A percentile compares a stretch with the other conserved stretches of the same genome.
These are phyloP conservation scores for Aphanocladium album DNA, from an alignment of 2,329 filamentous ascomycete species.

Conservation along the genomic window DNA sequence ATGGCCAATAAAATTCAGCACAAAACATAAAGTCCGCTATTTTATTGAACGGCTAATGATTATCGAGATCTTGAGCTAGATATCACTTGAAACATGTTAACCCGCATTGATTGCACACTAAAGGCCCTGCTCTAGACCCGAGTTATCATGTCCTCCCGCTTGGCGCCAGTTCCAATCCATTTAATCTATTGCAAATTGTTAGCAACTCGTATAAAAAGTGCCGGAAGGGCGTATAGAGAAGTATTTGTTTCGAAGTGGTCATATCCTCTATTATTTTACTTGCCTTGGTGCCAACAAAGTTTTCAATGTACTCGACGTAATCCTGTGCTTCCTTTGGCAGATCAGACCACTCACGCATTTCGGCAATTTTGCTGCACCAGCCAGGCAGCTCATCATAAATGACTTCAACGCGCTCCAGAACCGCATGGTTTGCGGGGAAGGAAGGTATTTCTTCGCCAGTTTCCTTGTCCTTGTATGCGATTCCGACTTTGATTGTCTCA, in stretches of 20 bases:
- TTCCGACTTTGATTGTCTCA: conserved; percentile 55
- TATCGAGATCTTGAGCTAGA: background rate
- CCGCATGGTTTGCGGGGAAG: conserved; percentile 46
- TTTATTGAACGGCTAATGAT: too few species aligned
- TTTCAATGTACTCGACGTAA: conserved; percentile 40
- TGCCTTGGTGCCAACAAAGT: background rate
- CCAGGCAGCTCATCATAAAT: conserved; percentile 61
- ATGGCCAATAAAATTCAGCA: too few species aligned
- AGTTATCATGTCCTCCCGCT: conserved; percentile 1
- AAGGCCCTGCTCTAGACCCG: background rate
- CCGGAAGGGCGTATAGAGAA: too few species aligned
- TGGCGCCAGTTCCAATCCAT: background rate
- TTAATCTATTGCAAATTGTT: background rate
- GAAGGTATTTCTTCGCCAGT: conserved; percentile 40
- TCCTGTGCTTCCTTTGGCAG: conserved; percentile 56
- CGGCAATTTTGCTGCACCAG: conserved; percentile 59
- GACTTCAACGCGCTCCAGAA: conserved; percentile 52
- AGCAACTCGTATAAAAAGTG: background rate
- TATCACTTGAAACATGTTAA: too few species aligned
- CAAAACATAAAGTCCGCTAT: too few species aligned
- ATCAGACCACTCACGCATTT: conserved; percentile 43
- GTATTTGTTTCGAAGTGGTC: background rate
- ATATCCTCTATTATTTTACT: background rate
- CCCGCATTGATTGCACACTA: background rate
- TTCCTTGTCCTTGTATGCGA: conserved; percentile 51